phyloP scores from a whole-genome alignment of 352 stramenopile genomes.

The Phytophthora litchii region DNA sequence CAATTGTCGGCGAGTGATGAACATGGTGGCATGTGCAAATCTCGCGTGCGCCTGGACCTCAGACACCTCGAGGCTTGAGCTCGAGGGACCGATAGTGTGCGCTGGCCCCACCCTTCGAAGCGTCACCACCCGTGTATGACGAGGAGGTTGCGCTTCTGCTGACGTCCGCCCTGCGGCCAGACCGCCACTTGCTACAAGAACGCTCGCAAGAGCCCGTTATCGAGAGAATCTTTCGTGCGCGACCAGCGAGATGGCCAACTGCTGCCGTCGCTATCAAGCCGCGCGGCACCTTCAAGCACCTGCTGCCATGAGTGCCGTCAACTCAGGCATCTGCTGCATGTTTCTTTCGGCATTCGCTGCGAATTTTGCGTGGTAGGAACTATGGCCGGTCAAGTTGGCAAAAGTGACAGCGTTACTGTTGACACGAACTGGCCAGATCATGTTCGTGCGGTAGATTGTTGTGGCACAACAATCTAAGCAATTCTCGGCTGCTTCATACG shows the following conservation, averaged over 20 bases:
- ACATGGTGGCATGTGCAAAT: slow-evolving; percentile 24
- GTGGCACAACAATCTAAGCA: too few relatives aligned
- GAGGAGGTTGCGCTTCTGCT: background rate
- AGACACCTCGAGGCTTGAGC: background rate
- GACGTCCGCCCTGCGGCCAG: too few relatives aligned
- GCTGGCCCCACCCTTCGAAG: slow-evolving; percentile 12
- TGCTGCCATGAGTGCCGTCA: background rate
- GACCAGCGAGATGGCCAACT: slow-evolving; percentile 29
- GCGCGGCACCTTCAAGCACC: background rate
- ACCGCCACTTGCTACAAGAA: too few relatives aligned
- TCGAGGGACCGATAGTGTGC: background rate
- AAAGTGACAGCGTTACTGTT: background rate
- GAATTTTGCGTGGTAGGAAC: too few relatives aligned
- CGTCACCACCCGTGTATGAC: background rate
- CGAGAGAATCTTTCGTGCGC: background rate
- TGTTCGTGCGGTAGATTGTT: background rate
- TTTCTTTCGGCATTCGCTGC: too few relatives aligned
- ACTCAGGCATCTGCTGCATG: too few relatives aligned
- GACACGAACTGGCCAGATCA: background rate
- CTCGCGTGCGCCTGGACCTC: slow-evolving; percentile 25
- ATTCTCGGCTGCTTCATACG: background rate
- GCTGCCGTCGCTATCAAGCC: slow-evolving; percentile 1
- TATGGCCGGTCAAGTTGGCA: too few relatives aligned
- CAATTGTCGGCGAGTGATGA: background rate
- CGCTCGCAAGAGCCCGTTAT: background rate